Evolutionary conservation across 2,329 filamentous ascomycete genomes (phyloP), one percentile per base, ranked within the genome.

Genomic region (Paramyrothecium roridum): DNA sequence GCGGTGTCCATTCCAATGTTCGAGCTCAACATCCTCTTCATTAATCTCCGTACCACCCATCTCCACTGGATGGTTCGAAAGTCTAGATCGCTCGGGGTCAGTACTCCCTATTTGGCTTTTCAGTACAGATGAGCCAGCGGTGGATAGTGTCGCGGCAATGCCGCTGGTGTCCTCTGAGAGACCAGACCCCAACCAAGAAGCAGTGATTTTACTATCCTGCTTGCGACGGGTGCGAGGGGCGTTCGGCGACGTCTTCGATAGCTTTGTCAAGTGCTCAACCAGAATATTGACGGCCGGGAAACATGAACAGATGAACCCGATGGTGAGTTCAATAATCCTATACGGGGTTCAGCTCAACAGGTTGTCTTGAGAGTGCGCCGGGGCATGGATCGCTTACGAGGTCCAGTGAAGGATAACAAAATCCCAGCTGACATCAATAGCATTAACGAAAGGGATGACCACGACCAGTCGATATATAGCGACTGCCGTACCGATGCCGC

Each of bases 231-330:
- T 48, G 4, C 19, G 22, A 8, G 46, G 19, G 12, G 34, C 10
- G 12, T 30, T 20, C 37, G 22, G 22, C n/a, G 34, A 47, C 51
- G 40, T 7, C 13, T 19, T n/a, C 13, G 33, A 26, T 30, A 12
- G 20, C 19, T 34, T 13, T 6, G 37, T 17, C 37, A 43, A 43
- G 7, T 13, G 13, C 37, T 48, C 48, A 37, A 54, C 17, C 12
- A 67, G 48, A 34, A 63, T 46, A 52, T 64, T 63, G 34, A 61
- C 46, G 6, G 63, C 56, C 8, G 66, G 67, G 3, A 68, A 53
- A 52, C 65, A 68, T n/a, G 66, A 60, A 50, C 66, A 68, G 8
- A 62, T 50, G 3, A 68, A 50, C 8, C 65, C 66, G 26, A 69
- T 67, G 11, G 57, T 56, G 3, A 67, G 50, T 49, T 68, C 65